Base-by-base conservation (phyloP, 495 filamentous ascomycete species). In the Podospora pseudoanserina region DNA sequence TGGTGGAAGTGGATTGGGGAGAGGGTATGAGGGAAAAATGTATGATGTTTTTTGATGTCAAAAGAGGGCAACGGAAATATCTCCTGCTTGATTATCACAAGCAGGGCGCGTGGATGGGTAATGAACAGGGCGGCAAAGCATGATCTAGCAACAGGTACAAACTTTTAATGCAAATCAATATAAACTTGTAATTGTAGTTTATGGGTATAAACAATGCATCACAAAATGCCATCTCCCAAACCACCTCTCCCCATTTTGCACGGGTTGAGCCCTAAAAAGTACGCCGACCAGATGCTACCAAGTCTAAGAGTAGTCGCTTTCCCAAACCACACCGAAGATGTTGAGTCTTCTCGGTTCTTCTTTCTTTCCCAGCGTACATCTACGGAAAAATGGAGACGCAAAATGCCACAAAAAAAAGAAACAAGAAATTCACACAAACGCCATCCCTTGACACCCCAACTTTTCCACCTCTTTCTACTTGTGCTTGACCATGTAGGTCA, bases 401-500 rank as follows among this genome's bases (percentile, higher is more conserved):
- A 54, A 20, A 67, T 62, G 26, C n/a, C 19, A 23, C 23, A 5
- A 23, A 62, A 57, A 32, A 32, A 7, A 4, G 4, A 61, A 61
- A 66, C 67, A 70, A 56, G 3, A 56, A 62, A 72, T 59, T 11
- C 26, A 23, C n/a, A 63, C 27, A 67, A 67, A 27, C 11, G 59
- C 18, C 32, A 55, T 44, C 20, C 57, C 27, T 62, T 44, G 26
- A 30, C 61, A 27, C 54, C 63, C 56, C 60, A 66, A n/a, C 34
- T 66, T 26, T 18, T 28, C 30, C 54, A 57, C 27, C 32, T 16
- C 55, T 20, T 11, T 32, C 26, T 71, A 63, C 76, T 77, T 76
- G 74, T 91, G 87, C 82, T 89, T 94, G 19, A 97, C 87, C 86
- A 99, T 84, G 88, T 91, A 99, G n/a, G 88, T 89, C 73, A 99